Conservation (phyloP, 192 early-diverging fungal species). For the Backusella psychrophila region DNA sequence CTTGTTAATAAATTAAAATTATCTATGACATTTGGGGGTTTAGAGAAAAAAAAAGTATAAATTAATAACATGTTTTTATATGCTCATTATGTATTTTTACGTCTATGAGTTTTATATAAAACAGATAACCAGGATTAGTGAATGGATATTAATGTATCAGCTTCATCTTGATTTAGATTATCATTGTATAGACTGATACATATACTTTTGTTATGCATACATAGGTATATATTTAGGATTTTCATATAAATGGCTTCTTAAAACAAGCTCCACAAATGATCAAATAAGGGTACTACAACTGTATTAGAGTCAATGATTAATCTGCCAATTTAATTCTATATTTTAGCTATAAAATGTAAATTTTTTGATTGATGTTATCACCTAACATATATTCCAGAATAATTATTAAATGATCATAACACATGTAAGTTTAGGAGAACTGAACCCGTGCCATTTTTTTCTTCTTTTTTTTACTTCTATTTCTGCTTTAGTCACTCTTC, state of each 20-base stretch:
- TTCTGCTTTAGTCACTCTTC: neutral
- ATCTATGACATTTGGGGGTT: neutral
- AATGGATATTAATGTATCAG: too few species aligned
- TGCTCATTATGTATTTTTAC: too few species aligned
- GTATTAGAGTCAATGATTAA: neutral
- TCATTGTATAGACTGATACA: too few species aligned
- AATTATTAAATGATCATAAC: neutral
- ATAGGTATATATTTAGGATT: neutral
- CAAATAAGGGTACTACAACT: neutral
- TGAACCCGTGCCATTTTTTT: neutral
- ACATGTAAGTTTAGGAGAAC: neutral
- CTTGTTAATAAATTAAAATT: neutral
- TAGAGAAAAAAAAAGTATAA: too few species aligned
- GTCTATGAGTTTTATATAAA: too few species aligned
- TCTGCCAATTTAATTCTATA: neutral
- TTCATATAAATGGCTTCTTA: neutral
- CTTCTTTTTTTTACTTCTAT: neutral
- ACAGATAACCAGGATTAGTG: too few species aligned
- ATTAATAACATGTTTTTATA: too few species aligned
- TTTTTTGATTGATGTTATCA: neutral
- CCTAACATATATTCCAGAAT: neutral
- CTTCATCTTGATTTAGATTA: too few species aligned
- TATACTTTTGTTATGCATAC: too few species aligned
- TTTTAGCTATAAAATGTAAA: neutral
- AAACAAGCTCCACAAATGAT: neutral